Evolutionary conservation across 2,329 filamentous ascomycete genomes (phyloP).

Genomic region (Bimuria novae-zelandiae): DNA sequence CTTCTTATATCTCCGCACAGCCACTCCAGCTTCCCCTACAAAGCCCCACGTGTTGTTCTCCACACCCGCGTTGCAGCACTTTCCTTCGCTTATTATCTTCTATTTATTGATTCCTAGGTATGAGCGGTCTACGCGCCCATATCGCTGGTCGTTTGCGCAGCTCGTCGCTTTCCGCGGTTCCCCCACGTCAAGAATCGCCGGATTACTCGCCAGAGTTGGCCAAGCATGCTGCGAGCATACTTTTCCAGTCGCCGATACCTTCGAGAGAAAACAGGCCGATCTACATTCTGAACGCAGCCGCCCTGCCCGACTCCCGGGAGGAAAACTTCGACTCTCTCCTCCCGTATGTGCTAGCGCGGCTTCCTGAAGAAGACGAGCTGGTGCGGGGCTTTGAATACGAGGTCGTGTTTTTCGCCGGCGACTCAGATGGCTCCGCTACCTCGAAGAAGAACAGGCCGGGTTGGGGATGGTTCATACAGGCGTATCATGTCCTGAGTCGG

Average conservation of each 20-base stretch:
- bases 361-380: conserved; percentile 61
- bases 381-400: conserved; percentile 60
- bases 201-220: conserved; percentile 56
- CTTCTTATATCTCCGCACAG: conserved; percentile 3
- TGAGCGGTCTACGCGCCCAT: conserved; percentile 46
- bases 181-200: conserved; percentile 50
- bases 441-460: conserved; percentile 56
- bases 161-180: conserved; percentile 54
- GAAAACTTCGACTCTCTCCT: conserved; percentile 60
- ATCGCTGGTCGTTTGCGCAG: conserved; percentile 45
- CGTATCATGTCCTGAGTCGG: conserved; percentile 60
- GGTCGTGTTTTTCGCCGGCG: conserved; percentile 63
- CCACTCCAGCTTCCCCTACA: conserved; percentile 7
- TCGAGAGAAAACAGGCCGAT: conserved; percentile 56
- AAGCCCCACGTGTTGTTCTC: background rate
- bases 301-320: conserved; percentile 59
- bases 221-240: conserved; percentile 56
- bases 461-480: conserved; percentile 62
- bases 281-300: conserved; percentile 60
- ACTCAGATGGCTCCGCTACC: conserved; percentile 51
- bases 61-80: too few relatives aligned
- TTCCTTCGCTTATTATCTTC: too few relatives aligned
- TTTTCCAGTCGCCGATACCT: conserved; percentile 58
- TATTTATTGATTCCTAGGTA: conserved; percentile 24
- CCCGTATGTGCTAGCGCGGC: conserved; percentile 59